Base-by-base conservation (phyloP, 2,329 filamentous ascomycete species). In the Hypoxylon sp. region DNA sequence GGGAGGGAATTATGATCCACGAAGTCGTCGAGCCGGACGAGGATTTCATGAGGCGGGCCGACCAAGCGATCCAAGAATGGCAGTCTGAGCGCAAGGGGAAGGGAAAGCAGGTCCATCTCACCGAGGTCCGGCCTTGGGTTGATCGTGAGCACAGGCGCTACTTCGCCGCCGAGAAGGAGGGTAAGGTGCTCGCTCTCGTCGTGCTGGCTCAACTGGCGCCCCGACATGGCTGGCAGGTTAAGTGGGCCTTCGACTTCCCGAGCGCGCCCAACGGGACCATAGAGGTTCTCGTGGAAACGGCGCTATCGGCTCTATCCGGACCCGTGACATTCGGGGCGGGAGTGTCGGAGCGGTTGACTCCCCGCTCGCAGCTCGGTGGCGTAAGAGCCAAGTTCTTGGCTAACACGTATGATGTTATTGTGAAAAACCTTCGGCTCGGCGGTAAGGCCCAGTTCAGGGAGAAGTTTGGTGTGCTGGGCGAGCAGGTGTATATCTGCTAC, bases 201-300 rank as follows among this genome's bases (percentile, higher is more conserved):
- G 89, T 95, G 5, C 83, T 97, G 72, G 91, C 91, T 51, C 91
- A 93, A 78, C 86, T 97, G 26, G 87, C 91, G 2, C 92, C 93
- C 1, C 83, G 87, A 26, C 88, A 96, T 76, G 93, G 94, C 57
- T 96, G 93, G 88, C 94, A 97, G 82, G 90, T 97, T 76, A 97
- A 97, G 81, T 97, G 95, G 83, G 92, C 91, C 14, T 87, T 97
- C 56, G 93, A 97, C 79, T 97, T 97, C 83, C 94, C 93, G 0
- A 87, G 87, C 26, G 87, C 93, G 0, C 91, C 93, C 12, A 92
- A 88, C 49, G 94, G 94, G 48, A 90, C 91, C 33, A 97, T 97
- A 67, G 94, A 97, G 80, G 86, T 90, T 42, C 86, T 96, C 40
- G 91, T 96, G 50, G 61, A 64, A 33, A 30, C 49, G 7, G 61